Base-by-base conservation (phyloP, 192 early-diverging fungal species). In the Tieghemiomyces parasiticus region DNA sequence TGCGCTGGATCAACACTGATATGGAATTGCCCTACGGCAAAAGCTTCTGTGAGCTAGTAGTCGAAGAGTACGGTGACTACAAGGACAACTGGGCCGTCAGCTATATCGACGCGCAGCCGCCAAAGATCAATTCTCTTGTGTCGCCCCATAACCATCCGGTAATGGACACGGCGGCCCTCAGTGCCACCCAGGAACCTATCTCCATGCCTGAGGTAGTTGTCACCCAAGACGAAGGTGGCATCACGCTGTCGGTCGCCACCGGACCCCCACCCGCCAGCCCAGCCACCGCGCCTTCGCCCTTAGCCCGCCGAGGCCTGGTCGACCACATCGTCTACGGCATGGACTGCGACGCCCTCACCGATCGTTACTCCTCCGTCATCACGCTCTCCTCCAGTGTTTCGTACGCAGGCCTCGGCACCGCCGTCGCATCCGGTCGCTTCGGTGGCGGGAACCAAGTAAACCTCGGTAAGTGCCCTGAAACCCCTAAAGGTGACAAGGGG, bases 381-480 rank as follows among this genome's bases (percentile, higher is more conserved):
- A 52, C 50, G 2, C 26, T 52, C n/a, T 26, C 50, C 50, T 3
- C 50, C 50, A 52, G 2, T 2, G 19, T 28, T 14, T 26, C 73
- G n/a, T 84, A 82, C 63, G 76, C 78, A 6, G 75, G 73, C 4
- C 69, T 94, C 20, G 91, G 89, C 12, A 77, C 78, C 30, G 72
- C 77, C 2, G 66, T 78, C 19, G 78, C 68, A 3, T 56, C 63
- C 0, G 91, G 89, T 16, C 82, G 91, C 60, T 94, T 91, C 65
- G 65, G 76, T 68, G 81, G 77, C 6, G 76, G 77, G 52, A 84
- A 81, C 6, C 42, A 59, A 14, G 16, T 69, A 4, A 80, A 83
- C 46, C 52, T 89, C 13, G 88, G 46, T 47, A 47, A 47, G 46
- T 47, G 1, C n/a, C n/a, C n/a, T n/a, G n/a, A n/a, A n/a, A n/a